These are phyloP conservation scores for Leptosphaerulina australis DNA, from an alignment of 2,329 filamentous ascomycete species.

Conservation along the genomic window DNA sequence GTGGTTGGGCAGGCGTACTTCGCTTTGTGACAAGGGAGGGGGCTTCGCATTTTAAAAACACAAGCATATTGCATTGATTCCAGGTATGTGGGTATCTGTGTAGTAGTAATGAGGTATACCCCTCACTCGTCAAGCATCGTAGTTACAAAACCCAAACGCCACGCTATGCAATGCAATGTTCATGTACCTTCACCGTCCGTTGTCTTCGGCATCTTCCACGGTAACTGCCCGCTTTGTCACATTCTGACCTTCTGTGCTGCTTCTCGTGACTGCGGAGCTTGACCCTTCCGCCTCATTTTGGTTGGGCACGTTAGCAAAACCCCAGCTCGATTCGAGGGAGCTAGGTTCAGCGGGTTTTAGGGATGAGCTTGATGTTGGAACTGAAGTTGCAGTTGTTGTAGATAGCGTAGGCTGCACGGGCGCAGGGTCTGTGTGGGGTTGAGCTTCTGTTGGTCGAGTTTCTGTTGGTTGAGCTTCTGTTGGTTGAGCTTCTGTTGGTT, in stretches of 20 bases:
- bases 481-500: not conserved
- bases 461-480: not conserved
- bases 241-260: conserved; percentile 30
- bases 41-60: conserved; percentile 16
- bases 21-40: conserved; percentile 10
- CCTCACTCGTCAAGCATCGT: conserved; percentile 4
- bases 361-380: conserved; percentile 20
- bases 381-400: conserved; percentile 9
- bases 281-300: conserved; percentile 36
- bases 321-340: conserved; percentile 46
- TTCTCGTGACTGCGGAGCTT: conserved; percentile 37
- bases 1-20: conserved; percentile 24
- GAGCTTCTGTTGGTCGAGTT: conserved; percentile 1
- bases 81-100: conserved; percentile 15
- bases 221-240: conserved; percentile 36
- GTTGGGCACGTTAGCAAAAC: conserved; percentile 40
- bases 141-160: conserved; percentile 37
- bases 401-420: conserved; percentile 4
- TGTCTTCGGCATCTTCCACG: conserved; percentile 43
- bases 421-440: not conserved
- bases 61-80: conserved; percentile 15
- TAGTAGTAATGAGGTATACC: conserved; percentile 7
- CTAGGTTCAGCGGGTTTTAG: conserved; percentile 37
- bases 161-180: conserved; percentile 44
- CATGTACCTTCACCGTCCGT: conserved; percentile 25